A percentile compares a stretch with the other conserved stretches of the same genome.
Evolutionary conservation across 805 yeast species (phyloP).

Genomic region (Yarrowia porcina): DNA sequence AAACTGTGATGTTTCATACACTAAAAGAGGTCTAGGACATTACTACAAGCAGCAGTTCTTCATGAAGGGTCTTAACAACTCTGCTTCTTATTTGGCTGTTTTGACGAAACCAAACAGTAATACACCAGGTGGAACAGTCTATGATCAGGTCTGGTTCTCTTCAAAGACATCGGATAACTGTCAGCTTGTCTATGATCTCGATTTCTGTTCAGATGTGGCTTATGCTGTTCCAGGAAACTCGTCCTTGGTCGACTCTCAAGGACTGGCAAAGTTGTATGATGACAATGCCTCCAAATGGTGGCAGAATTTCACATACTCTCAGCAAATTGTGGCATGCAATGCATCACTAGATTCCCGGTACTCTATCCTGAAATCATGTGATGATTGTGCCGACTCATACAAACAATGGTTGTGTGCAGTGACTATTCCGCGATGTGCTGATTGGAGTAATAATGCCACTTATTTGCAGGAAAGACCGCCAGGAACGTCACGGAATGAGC

Average conservation of each 20-base stretch:
- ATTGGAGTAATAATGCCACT: conserved; percentile 34
- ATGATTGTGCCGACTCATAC: conserved; percentile 67
- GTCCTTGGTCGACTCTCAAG: conserved; percentile 37
- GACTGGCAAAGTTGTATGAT: conserved; percentile 57
- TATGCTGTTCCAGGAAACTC: conserved; percentile 74
- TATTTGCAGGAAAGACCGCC: conserved; percentile 47
- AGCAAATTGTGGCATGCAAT: conserved; percentile 70
- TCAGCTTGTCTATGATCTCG: conserved; percentile 66
- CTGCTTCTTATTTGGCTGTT: conserved; percentile 63
- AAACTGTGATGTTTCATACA: conserved; percentile 37
- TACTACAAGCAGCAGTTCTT: conserved; percentile 55
- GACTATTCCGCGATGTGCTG: conserved; percentile 80
- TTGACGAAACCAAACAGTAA: conserved; percentile 50
- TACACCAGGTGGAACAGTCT: conserved; percentile 55
- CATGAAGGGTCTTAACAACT: conserved; percentile 56
- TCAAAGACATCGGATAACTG: conserved; percentile 60
- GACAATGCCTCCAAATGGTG: conserved; percentile 53
- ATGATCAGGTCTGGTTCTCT: conserved; percentile 51
- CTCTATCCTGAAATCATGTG: conserved; percentile 73
- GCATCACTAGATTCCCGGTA: conserved; percentile 61
- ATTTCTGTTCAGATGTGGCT: conserved; percentile 77
- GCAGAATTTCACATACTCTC: conserved; percentile 66
- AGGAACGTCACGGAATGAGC: conserved; percentile 56
- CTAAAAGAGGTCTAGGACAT: conserved; percentile 47
- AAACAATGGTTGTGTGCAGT: conserved; percentile 88